Evolutionary conservation across 139 green algal genomes (phyloP), one percentile per base, ranked within the genome.

Genomic region (Chlorella vulgaris): DNA sequence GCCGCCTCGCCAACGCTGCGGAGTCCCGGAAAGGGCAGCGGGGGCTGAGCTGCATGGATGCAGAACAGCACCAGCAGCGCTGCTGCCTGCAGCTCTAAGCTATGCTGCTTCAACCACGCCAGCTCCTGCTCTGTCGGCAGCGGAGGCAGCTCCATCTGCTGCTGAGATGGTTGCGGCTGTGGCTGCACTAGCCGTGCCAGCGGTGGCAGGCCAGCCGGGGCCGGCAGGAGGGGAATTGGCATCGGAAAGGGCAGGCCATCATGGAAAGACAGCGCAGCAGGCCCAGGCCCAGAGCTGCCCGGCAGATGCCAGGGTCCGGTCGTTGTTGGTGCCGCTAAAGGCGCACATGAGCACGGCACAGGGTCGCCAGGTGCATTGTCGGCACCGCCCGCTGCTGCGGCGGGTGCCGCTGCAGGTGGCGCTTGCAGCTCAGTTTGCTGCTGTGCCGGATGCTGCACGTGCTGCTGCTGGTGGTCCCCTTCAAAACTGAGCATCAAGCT

Each of bases 31-130:
- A 28, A 21, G 1, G 53, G 53, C 73, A 80, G 73, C 6, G 35
- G 28, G 15, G 83, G 83, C 21, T 87, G 83, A 6, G 83, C 83
- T 7, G 63, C 38, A 31, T 84, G 83, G 35, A 87, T 22, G 83
- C 76, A 80, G 58, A 79, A 84, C n/a, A 87, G 31, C 60, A 73
- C 31, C 40, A 80, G 80, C 61, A 85, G 39, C 3, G 80, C 80
- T 2, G 51, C 74, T 0, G 69, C 80, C n/a, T 42, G 62, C 19
- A 82, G 76, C 63, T 65, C 22, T 3, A 43, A 43, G 1, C 53
- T 62, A 61, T 81, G 61, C 61, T 73, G 24, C 40, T 29, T 28
- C 39, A 81, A 61, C 61, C 26, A 35, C 53, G 26, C 24, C 53
- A 80, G 53, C 73, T 69, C 24, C 7, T 40, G 24, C 28, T 69